Base-by-base conservation (phyloP, 1,284 basidiomycete genomes). In the Sanghuangporus baumii region DNA sequence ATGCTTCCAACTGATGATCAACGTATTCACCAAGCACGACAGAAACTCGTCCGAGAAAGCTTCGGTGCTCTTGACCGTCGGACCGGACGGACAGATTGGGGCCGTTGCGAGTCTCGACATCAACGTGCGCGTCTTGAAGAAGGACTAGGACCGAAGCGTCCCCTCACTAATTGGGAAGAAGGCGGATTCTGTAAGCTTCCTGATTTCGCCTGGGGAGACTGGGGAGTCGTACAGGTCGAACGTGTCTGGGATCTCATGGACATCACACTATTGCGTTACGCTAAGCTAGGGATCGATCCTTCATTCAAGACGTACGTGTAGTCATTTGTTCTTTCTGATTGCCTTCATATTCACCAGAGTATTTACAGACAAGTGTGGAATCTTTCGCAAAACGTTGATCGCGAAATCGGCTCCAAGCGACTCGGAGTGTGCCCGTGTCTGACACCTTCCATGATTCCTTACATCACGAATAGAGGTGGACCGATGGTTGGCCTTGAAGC, bases 371-470 rank as follows among this genome's bases (percentile, higher is more conserved):
- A 89, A 75, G 91, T 97, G 1, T 98, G 95, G 96, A 98, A 98
- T 74, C 81, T 98, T n/a, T 96, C 93, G 3, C 95, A 98, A 74
- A 98, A 98, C 68, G 96, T 98, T 36, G 93, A 95, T 73, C 86
- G 94, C 14, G 91, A 91, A 48, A 93, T 89, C 46, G 91, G 91
- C 3, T 88, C 91, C 0, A 86, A 83, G 63, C 88, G 87, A 72
- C 79, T 88, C 1, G 95, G 94, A 7, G 91, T 96, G 54, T 93
- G 89, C 63, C 93, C 93, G 1, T 98, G 95, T 73, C 82, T 98
- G 18, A 98, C 95, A 0, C 95, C 95, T 0, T 90, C 92, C 40
- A 97, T 97, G 91, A 98, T 98, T 66, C 93, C 96, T 0, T 98
- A 94, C 72, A 89, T 97, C 70, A 94, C 96, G 36, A 94, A 92